Percentiles rank a stretch among this genome's conserved stretches.
Evolutionary conservation across 2,329 filamentous ascomycete species (phyloP).

Genomic region (Penicillium sp.): DNA sequence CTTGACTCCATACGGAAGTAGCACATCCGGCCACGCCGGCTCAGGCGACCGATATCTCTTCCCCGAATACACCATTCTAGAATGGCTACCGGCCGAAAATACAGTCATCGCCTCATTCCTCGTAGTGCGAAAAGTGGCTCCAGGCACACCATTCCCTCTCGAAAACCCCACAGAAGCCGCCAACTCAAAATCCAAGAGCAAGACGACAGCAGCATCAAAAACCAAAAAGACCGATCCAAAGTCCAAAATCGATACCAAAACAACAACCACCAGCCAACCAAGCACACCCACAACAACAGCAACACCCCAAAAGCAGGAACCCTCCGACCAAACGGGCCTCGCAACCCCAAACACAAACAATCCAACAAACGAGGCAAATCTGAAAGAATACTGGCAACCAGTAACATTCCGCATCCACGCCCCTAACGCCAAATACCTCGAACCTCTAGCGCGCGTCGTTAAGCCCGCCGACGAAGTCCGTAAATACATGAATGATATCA

Average conservation of each 20-base stretch:
- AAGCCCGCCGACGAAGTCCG: conserved; percentile 52
- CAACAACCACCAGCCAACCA: conserved; percentile 10
- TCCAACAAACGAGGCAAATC: conserved; percentile 22
- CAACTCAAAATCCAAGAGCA: conserved; percentile 30
- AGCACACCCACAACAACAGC: conserved; percentile 15
- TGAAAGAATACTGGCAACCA: conserved; percentile 50
- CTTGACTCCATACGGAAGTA: conserved; percentile 41
- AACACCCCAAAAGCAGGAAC: conserved; percentile 17
- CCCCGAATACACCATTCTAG: conserved; percentile 48
- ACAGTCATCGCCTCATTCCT: conserved; percentile 49
- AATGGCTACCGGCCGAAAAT: conserved; percentile 46
- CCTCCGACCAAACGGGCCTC: background rate
- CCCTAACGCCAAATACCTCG: conserved; percentile 50
- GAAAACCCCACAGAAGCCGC: conserved; percentile 32
- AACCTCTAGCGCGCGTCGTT: conserved; percentile 55
- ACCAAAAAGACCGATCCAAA: conserved; percentile 39
- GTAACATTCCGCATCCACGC: conserved; percentile 57
- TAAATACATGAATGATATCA: conserved; percentile 55
- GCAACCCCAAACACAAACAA: conserved; percentile 5
- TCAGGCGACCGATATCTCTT: conserved; percentile 49
- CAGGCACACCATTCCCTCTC: conserved; percentile 38
- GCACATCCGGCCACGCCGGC: conserved; percentile 39
- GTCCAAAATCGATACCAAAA: conserved; percentile 21
- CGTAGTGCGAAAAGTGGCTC: conserved; percentile 43
- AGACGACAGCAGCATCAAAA: conserved; percentile 29